Conservation (phyloP, 129 eudicot genomes). For the Ambrosia artemisiifolia region DNA sequence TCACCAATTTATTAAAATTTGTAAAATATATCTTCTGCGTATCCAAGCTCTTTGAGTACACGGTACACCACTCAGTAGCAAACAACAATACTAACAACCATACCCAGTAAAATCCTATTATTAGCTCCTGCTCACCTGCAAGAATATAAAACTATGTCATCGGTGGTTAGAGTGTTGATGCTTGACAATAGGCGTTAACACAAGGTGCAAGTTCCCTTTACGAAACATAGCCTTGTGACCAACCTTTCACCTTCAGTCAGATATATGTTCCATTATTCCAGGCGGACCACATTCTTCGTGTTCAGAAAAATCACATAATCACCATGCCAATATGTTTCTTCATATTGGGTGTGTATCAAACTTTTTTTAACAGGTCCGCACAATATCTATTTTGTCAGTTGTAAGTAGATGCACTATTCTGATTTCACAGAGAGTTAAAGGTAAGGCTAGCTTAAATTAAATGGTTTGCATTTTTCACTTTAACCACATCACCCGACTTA, state of each 20-base stretch:
- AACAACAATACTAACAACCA: no score
- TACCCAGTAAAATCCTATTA: no score
- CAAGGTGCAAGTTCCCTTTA: no score
- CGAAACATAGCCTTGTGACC: slow-evolving; percentile 54
- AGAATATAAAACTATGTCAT: no score
- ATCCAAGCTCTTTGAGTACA: slow-evolving; percentile 89
- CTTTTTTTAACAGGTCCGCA: slow-evolving; percentile 89
- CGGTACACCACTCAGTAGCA: slow-evolving; percentile 21
- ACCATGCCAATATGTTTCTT: slow-evolving; percentile 99
- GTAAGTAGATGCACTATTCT: slow-evolving; percentile 7
- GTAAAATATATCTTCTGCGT: slow-evolving; percentile 87
- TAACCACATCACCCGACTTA: slow-evolving; percentile 90
- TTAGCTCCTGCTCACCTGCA: slow-evolving; percentile 39
- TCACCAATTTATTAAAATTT: slow-evolving; percentile 42
- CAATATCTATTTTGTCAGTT: slow-evolving; percentile 20
- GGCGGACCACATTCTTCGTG: slow-evolving; percentile 67
- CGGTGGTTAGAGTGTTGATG: no score
- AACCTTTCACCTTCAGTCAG: slow-evolving; percentile 85
- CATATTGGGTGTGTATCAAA: slow-evolving; percentile 89
- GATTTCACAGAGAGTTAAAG: not conserved
- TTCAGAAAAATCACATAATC: slow-evolving; percentile 36
- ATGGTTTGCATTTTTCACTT: slow-evolving; percentile 83
- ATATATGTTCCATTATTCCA: slow-evolving; percentile 89
- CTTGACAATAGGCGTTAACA: no score
- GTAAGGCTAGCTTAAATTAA: slow-evolving; percentile 5